Conservation (phyloP, 2,329 filamentous ascomycete species). For the Penicillium hordei region DNA sequence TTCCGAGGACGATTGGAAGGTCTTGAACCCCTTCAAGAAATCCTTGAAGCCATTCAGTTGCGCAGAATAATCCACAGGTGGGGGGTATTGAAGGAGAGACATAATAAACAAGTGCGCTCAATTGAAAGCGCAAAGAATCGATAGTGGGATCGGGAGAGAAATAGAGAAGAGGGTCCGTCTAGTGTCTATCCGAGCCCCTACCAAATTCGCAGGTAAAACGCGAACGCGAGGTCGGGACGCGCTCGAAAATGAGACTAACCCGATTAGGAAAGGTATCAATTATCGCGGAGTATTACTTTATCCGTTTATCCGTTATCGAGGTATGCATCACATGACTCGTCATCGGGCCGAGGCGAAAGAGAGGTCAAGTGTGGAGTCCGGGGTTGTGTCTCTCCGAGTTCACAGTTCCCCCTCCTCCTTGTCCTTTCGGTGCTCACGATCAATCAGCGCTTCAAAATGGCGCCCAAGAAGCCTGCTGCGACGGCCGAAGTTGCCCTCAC, state of each 20-base stretch:
- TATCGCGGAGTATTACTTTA: neutral
- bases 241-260: slow-evolving; percentile 15
- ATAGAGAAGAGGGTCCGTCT: slow-evolving; percentile 15
- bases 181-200: slow-evolving; percentile 15
- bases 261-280: slow-evolving; percentile 4
- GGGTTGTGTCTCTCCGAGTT: slow-evolving; percentile 19
- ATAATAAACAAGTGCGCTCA: slow-evolving; percentile 51
- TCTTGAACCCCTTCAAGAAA: slow-evolving; percentile 87
- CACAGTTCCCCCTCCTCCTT: slow-evolving; percentile 14
- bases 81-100: slow-evolving; percentile 79
- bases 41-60: slow-evolving; percentile 80
- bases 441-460: slow-evolving; percentile 36
- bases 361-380: slow-evolving; percentile 21
- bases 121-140: slow-evolving; percentile 23
- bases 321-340: slow-evolving; percentile 15
- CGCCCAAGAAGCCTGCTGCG: slow-evolving; percentile 56
- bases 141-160: slow-evolving; percentile 19
- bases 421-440: slow-evolving; percentile 10
- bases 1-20: slow-evolving; percentile 62
- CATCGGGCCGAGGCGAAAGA: slow-evolving; percentile 35
- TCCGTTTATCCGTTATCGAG: slow-evolving; percentile 8
- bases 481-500: slow-evolving; percentile 81
- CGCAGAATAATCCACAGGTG: slow-evolving; percentile 80
- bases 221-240: slow-evolving; percentile 16
- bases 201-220: slow-evolving; percentile 12